Conservation (phyloP, 2,329 filamentous ascomycete species). For the Ophiocordyceps australis region DNA sequence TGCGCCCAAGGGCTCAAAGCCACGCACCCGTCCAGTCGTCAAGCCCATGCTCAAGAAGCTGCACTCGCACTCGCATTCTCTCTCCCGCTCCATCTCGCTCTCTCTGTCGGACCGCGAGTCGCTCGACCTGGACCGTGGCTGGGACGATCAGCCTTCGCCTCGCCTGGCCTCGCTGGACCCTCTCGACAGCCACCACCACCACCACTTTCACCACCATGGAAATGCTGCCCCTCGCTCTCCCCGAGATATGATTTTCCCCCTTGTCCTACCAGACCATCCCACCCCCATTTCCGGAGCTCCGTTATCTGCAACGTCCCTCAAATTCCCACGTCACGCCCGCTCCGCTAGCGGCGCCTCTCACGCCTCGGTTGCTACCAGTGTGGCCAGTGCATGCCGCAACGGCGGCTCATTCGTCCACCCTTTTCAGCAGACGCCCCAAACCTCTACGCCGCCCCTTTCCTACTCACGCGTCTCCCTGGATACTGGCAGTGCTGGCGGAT, state of each 20-base stretch:
- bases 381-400: conserved; percentile 18
- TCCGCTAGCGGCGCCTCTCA: conserved; percentile 41
- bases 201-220: conserved; percentile 7
- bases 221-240: conserved; percentile 3
- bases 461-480: conserved; percentile 37
- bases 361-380: conserved; percentile 34
- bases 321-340: conserved; percentile 22
- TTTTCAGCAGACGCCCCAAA: conserved; percentile 44
- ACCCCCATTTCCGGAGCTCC: conserved; percentile 2
- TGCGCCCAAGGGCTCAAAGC: conserved; percentile 23
- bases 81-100: too few relatives aligned
- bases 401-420: conserved; percentile 40
- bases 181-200: conserved; percentile 8
- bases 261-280: conserved; percentile 16
- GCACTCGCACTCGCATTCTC: conserved; percentile 20
- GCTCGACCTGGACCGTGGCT: conserved; percentile 40
- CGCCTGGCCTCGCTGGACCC: conserved; percentile 2
- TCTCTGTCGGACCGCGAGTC: conserved; percentile 39
- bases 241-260: conserved; percentile 28
- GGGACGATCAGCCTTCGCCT: conserved; percentile 29
- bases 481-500: conserved; percentile 13
- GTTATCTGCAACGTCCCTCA: not conserved
- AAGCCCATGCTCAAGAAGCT: conserved; percentile 47
- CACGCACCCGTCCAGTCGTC: conserved; percentile 26
- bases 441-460: conserved; percentile 38